Evolutionary conservation across 2,329 filamentous ascomycete species (phyloP).

Genomic region (Penicillium sp.): DNA sequence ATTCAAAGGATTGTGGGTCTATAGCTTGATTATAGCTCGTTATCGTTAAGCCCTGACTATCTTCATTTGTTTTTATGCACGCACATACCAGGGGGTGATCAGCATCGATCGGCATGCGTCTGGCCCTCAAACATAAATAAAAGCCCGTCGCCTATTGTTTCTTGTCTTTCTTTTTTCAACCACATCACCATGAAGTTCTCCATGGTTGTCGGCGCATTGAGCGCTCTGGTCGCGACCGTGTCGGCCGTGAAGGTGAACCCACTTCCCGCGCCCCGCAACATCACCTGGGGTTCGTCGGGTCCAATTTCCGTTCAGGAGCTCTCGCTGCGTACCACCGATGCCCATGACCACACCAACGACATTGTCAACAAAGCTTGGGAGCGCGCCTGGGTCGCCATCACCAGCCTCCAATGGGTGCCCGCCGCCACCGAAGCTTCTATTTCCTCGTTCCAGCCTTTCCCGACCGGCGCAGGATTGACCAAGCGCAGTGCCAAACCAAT

Average conservation of each 20-base stretch:
- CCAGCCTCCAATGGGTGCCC: constrained; percentile 55
- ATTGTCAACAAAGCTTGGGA: constrained; percentile 51
- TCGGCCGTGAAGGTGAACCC: constrained; percentile 55
- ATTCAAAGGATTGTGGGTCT: constrained; percentile 8
- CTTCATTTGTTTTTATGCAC: background rate
- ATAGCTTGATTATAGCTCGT: background rate
- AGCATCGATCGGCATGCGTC: constrained; percentile 16
- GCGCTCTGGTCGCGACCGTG: constrained; percentile 38
- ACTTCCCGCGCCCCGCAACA: constrained; percentile 54
- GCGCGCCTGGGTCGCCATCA: constrained; percentile 51
- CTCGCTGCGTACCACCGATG: constrained; percentile 38
- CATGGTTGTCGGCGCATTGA: constrained; percentile 25
- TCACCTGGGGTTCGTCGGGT: constrained; percentile 56
- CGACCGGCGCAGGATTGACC: constrained; percentile 38
- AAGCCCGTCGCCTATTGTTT: background rate
- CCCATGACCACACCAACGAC: constrained; percentile 21
- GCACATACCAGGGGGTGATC: constrained; percentile 17
- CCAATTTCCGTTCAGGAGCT: constrained; percentile 46
- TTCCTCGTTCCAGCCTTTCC: constrained; percentile 53
- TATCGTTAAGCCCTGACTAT: background rate
- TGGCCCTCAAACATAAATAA: constrained; percentile 16
- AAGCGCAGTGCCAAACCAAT: constrained; percentile 36
- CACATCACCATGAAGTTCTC: constrained; percentile 29
- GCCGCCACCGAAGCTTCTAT: constrained; percentile 55
- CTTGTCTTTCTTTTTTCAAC: background rate